A percentile compares a stretch with the other conserved stretches of the same genome.
phyloP scores from a whole-genome alignment of 257 asterid species.

The Linaria vulgaris region DNA sequence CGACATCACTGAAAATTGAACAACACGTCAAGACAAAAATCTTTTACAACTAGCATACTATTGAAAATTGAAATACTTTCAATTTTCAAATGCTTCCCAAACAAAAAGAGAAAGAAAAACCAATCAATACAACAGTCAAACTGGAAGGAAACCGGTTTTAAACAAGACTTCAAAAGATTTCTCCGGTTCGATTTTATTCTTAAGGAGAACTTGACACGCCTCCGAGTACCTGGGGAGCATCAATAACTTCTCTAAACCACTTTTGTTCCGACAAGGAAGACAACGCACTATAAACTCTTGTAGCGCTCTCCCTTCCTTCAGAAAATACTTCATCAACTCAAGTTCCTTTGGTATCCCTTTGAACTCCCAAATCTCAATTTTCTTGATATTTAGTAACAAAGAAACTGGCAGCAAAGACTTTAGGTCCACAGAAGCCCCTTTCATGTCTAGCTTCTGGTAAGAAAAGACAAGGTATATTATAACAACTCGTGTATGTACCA shows the following conservation, averaged over 20 bases:
- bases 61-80: no score
- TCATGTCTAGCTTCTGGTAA: neutral
- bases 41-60: no score
- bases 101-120: no score
- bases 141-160: neutral
- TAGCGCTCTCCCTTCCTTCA: neutral
- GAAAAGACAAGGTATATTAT: neutral
- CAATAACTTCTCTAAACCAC: neutral
- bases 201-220: neutral
- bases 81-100: no score
- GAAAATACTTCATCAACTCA: conserved; percentile 1
- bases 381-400: neutral
- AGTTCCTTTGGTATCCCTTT: conserved; percentile 1
- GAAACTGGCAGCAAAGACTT: neutral
- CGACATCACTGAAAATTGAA: no score
- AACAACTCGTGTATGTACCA: no score
- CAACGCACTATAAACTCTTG: neutral
- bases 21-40: no score
- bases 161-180: neutral
- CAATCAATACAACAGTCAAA: no score
- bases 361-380: no score
- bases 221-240: neutral
- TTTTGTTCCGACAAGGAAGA: neutral
- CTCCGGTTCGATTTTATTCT: neutral
- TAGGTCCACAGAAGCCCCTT: neutral